Evolutionary conservation across 179 eudicot species (phyloP).

Genomic region (Camellia oleifera): DNA sequence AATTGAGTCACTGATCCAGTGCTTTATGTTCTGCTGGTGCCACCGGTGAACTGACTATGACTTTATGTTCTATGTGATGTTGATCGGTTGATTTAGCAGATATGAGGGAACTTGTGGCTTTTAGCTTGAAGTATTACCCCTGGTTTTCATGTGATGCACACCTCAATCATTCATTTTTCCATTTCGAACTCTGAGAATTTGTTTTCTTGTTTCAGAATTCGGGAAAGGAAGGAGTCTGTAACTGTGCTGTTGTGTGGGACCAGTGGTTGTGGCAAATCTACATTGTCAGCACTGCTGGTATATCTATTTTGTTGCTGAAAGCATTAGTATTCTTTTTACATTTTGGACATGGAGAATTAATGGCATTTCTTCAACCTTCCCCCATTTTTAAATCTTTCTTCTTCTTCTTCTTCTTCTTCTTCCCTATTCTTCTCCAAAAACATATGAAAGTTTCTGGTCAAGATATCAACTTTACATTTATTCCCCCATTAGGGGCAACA

Average conservation of each 20-base stretch:
- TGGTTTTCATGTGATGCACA: background rate
- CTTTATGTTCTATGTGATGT: conserved; percentile 9
- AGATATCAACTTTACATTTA: no score
- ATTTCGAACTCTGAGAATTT: background rate
- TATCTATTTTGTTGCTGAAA: background rate
- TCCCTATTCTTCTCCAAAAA: background rate
- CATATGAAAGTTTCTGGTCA: background rate
- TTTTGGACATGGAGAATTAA: background rate
- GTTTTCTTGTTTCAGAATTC: conserved; percentile 52
- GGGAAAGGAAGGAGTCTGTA: conserved; percentile 93
- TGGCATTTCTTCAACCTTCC: background rate
- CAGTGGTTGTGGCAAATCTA: conserved; percentile 98
- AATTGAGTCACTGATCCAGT: background rate
- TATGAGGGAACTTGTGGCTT: background rate
- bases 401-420: background rate
- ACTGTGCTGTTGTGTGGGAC: conserved; percentile 93
- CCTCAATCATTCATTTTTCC: background rate
- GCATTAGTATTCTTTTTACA: no score
- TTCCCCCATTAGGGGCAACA: background rate
- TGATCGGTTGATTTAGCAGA: background rate
- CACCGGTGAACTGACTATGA: background rate
- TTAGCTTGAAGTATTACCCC: background rate
- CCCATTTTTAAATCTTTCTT: no score
- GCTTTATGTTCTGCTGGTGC: background rate
- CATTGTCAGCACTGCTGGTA: conserved; percentile 96